A percentile compares a stretch with the other conserved stretches of the same genome.
Evolutionary conservation across 768 basidiomycete species (phyloP).

Genomic region (Boletus rufocinnamomeus): DNA sequence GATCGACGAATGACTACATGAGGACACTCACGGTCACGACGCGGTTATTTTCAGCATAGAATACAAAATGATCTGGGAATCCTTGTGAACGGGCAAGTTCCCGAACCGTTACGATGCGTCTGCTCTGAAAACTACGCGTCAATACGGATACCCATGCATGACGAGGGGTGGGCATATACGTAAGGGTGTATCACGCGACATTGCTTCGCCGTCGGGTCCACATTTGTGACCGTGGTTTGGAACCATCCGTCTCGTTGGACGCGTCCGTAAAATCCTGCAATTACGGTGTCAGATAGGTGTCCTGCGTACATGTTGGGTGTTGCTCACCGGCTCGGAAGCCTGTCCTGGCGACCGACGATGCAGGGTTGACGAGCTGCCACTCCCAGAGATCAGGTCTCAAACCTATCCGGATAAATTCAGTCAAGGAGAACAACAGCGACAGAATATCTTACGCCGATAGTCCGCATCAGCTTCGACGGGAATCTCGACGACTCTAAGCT

Average conservation of each 20-base stretch:
- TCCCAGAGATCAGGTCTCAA: conserved; percentile 50
- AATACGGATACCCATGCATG: background rate
- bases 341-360: conserved; percentile 52
- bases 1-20: background rate
- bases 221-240: conserved; percentile 75
- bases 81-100: conserved; percentile 82
- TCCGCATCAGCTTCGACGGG: conserved; percentile 61
- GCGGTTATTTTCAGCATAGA: conserved; percentile 51
- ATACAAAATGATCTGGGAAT: conserved; percentile 74
- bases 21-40: conserved; percentile 57
- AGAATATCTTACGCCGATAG: conserved; percentile 51
- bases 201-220: conserved; percentile 80
- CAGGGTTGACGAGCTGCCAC: conserved; percentile 62
- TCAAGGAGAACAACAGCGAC: background rate
- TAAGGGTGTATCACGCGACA: conserved; percentile 66
- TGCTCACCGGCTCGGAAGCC: conserved; percentile 54
- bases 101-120: conserved; percentile 70
- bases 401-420: conserved; percentile 7
- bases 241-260: conserved; percentile 59
- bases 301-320: background rate
- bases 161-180: conserved; percentile 44
- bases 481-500: conserved; percentile 56
- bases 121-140: conserved; percentile 45
- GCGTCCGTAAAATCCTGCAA: conserved; percentile 58
- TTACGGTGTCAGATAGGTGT: background rate